Percentiles rank a stretch among this genome's conserved stretches.
Evolutionary conservation across 2,329 filamentous ascomycete genomes (phyloP).

Genomic region (Dactylellina parvicollis): DNA sequence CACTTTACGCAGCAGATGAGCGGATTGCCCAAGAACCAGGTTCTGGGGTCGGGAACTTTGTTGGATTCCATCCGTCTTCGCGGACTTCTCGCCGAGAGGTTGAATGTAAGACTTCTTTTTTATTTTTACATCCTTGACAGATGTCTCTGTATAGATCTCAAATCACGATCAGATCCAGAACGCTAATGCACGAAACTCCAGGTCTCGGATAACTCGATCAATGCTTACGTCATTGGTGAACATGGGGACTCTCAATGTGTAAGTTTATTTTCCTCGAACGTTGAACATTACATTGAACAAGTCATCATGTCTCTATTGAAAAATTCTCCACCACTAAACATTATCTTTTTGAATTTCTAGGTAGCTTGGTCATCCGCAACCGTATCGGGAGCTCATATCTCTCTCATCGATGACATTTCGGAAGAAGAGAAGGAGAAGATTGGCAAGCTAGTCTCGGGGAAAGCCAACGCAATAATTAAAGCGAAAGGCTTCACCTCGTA

Average conservation of each 20-base stretch:
- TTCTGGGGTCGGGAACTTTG: constrained; percentile 60
- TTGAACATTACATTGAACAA: constrained; percentile 12
- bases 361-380: constrained; percentile 59
- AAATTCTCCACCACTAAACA: neutral
- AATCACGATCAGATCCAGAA: constrained; percentile 3
- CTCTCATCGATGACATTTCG: constrained; percentile 54
- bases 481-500: constrained; percentile 60
- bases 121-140: neutral
- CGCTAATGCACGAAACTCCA: constrained; percentile 40
- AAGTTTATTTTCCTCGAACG: constrained; percentile 5
- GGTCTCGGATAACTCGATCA: constrained; percentile 59
- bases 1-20: constrained; percentile 58
- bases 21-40: constrained; percentile 59
- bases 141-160: neutral
- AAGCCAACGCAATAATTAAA: constrained; percentile 60
- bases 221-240: constrained; percentile 60
- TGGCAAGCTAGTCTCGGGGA: constrained; percentile 57
- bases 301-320: constrained; percentile 11
- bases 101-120: constrained; percentile 52
- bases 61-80: constrained; percentile 60
- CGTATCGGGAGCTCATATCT: constrained; percentile 58
- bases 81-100: constrained; percentile 41
- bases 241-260: constrained; percentile 60
- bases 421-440: constrained; percentile 57
- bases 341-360: constrained; percentile 23